A percentile compares a stretch with the other conserved stretches of the same genome.
Conservation (phyloP, 208 protist species). For the Leishmania amazonensis region DNA sequence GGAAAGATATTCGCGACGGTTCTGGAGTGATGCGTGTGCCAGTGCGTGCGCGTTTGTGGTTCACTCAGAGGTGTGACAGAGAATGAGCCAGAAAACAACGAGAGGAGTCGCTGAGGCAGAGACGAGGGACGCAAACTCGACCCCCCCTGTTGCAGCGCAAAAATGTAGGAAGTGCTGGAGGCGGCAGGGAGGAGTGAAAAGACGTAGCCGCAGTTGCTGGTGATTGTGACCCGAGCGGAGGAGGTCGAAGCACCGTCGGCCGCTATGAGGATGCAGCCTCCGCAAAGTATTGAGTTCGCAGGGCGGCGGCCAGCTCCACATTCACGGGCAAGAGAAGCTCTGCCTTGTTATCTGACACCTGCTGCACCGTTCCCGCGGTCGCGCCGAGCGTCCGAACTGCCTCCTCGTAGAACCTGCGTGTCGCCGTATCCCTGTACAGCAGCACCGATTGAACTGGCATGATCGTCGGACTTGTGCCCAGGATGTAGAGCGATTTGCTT, state of each 20-base stretch:
- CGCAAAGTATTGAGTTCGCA: conserved; percentile 26
- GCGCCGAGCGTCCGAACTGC: conserved; percentile 24
- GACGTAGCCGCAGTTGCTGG: background rate
- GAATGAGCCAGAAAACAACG: background rate
- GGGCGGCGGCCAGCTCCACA: conserved; percentile 2
- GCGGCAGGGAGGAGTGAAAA: background rate
- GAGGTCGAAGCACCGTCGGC: background rate
- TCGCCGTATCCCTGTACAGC: conserved; percentile 56
- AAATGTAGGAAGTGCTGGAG: background rate
- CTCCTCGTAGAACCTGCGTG: conserved; percentile 34
- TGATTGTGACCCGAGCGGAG: background rate
- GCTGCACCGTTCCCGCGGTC: background rate
- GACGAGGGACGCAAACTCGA: background rate
- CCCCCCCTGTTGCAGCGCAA: background rate
- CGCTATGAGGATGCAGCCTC: conserved; percentile 9
- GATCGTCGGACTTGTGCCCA: conserved; percentile 76
- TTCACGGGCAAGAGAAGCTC: conserved; percentile 16
- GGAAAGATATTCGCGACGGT: background rate
- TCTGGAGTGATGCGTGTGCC: background rate
- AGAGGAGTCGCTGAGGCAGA: background rate
- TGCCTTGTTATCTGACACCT: conserved; percentile 2
- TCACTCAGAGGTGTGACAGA: background rate
- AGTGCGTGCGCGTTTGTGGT: background rate
- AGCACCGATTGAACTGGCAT: conserved; percentile 67
- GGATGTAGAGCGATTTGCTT: conserved; percentile 57